Evolutionary conservation across 306 rosid genomes (phyloP), one percentile per base, ranked within the genome.

Genomic region (Malus domestica): DNA sequence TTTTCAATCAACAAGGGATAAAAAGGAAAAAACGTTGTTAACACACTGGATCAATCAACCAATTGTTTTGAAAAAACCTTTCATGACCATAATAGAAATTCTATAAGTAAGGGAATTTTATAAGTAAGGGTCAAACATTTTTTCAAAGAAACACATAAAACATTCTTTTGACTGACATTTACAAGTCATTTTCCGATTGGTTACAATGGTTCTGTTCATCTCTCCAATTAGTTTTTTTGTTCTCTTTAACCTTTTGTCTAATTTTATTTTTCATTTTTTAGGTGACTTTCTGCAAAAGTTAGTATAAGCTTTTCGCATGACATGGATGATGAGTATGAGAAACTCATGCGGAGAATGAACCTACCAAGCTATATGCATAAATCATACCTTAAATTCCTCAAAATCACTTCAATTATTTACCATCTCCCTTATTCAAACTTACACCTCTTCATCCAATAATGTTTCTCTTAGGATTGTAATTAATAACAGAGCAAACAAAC

Each of bases 401-500:
- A 75, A 35, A 81, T 46, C 59, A 55, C 25, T 8, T 44, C 51
- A 14, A 29, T n/a, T 78, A 9, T 66, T 52, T 33, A 65, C 40
- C 35, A 1, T 40, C 16, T 25, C 65, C 20, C 16, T 52, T 19
- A 38, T 64, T 82, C 35, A 75, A 80, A 16, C 81, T 76, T 64
- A 80, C 73, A 71, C 71, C 45, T 81, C 23, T 63, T 52, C 82
- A 59, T 75, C 82, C 67, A 16, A 70, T 65, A 40, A 62, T 68
- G 75, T 64, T 67, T 71, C 80, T 80, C 18, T 49, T 96, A 93
- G 98, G 81, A 97, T 91, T 86, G 98, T 91, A 44, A 93, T 72
- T 79, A 97, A 91, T 83, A 93, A 93, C 73, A 95, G 96, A 80
- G 96, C 93, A 54, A 92, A 92, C 81, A 89, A 89, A 81, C 80